Evolutionary conservation across 2,329 filamentous ascomycete genomes (phyloP).

Genomic region (Cladosporium oxysporum): DNA sequence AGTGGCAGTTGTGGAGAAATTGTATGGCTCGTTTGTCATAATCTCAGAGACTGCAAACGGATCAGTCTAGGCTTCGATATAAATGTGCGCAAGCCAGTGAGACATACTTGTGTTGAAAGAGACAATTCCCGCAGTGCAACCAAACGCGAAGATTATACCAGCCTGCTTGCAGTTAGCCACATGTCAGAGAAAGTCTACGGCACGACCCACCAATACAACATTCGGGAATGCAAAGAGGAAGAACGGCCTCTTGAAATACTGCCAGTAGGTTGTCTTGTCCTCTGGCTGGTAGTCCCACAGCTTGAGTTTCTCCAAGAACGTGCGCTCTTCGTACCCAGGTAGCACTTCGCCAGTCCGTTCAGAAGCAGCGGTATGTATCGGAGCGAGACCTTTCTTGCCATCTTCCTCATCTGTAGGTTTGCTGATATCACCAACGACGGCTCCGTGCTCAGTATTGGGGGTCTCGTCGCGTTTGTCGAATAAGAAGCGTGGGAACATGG

Average conservation of each 20-base stretch:
- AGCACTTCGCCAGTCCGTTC: constrained; percentile 15
- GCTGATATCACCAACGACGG: not conserved
- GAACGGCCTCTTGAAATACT: constrained; percentile 45
- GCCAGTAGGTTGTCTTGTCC: constrained; percentile 42
- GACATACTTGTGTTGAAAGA: constrained; percentile 40
- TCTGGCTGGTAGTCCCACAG: constrained; percentile 34
- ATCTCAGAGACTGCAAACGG: constrained; percentile 36
- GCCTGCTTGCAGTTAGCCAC: constrained; percentile 21
- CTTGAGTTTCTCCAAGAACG: constrained; percentile 27
- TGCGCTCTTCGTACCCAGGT: constrained; percentile 25
- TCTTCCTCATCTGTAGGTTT: not conserved
- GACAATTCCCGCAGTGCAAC: constrained; percentile 44
- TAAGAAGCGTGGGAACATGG: constrained; percentile 40
- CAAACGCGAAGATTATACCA: constrained; percentile 45
- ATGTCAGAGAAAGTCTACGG: not conserved
- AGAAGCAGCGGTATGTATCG: constrained; percentile 1
- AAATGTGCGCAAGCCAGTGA: not conserved
- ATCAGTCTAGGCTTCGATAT: not conserved
- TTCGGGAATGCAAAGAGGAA: constrained; percentile 44
- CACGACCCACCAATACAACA: constrained; percentile 34
- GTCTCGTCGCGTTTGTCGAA: constrained; percentile 25
- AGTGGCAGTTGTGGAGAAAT: constrained; percentile 38
- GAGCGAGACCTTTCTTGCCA: constrained; percentile 12
- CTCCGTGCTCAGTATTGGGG: not conserved
- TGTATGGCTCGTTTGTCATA: constrained; percentile 41